Conservation (phyloP, 768 basidiomycete species). For the Astraeus odoratus region DNA sequence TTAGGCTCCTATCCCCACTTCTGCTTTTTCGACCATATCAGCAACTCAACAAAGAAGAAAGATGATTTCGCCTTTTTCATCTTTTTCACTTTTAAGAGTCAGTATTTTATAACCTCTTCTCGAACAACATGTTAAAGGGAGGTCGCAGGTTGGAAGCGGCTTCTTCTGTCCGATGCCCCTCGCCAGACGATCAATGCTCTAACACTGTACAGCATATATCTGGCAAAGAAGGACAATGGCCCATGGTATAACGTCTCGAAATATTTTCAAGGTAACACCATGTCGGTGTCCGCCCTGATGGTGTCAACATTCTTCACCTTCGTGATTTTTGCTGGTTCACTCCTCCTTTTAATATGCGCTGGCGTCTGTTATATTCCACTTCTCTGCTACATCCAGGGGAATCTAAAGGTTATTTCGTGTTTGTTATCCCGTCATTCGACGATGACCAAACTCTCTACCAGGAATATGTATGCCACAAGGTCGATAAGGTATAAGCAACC, state of each 20-base stretch:
- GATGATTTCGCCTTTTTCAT: slow-evolving; percentile 99
- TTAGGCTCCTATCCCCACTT: slow-evolving; percentile 93
- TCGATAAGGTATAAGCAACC: slow-evolving; percentile 71
- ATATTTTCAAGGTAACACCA: slow-evolving; percentile 72
- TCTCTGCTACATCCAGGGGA: slow-evolving; percentile 92
- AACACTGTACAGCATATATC: slow-evolving; percentile 88
- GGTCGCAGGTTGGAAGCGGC: slow-evolving; percentile 71
- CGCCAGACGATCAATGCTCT: slow-evolving; percentile 97
- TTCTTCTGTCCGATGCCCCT: slow-evolving; percentile 88
- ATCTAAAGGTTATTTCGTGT: slow-evolving; percentile 66
- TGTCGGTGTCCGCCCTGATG: slow-evolving; percentile 78
- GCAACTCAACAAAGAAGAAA: slow-evolving; percentile 89
- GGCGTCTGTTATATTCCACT: slow-evolving; percentile 90
- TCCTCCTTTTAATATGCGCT: slow-evolving; percentile 75
- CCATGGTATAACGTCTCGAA: slow-evolving; percentile 65
- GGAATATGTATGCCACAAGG: slow-evolving; percentile 99
- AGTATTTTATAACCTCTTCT: slow-evolving; percentile 18
- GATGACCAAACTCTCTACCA: slow-evolving; percentile 22
- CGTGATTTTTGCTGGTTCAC: slow-evolving; percentile 76
- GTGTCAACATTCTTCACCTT: slow-evolving; percentile 89
- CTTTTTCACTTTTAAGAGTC: slow-evolving; percentile 99
- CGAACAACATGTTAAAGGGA: neutral
- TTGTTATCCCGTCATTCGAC: neutral
- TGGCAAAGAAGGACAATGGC: slow-evolving; percentile 44
- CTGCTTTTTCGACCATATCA: slow-evolving; percentile 97